Evolutionary conservation across 768 basidiomycete genomes (phyloP), one percentile per base, ranked within the genome.

Genomic region (Leccinum olivaceopallidum): DNA sequence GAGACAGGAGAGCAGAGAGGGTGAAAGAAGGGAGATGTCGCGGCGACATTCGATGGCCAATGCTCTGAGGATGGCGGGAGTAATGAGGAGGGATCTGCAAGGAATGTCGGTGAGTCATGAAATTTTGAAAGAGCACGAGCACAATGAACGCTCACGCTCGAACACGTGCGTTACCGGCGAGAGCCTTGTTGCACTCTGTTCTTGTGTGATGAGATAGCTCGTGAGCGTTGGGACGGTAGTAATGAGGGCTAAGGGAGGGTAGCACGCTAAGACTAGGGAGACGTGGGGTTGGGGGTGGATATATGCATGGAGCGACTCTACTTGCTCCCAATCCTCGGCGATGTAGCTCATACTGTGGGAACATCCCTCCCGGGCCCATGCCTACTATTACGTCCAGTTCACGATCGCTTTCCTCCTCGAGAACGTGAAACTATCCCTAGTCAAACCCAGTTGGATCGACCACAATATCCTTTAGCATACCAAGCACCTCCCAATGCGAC

Each of bases 41-140:
- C 88, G 83, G 61, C 91, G 84, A 71, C 95, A 97, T 79, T 96
- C 95, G 53, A 86, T 87, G 6, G 92, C 87, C 53, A 97, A 78
- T 28, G 92, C 82, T 60, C 88, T 87, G 67, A 94, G 81, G 62
- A 96, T 91, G 24, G 88, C 81, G 52, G 96, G 81, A 2, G 94
- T 89, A 58, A 96, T 88, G 32, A 96, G 81, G 36, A 97, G 84
- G 26, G 85, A 83, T 18, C 92, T 94, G 62, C 0, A 20, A 1
- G 18, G 54, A 14, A 20, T 4, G 57, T 65, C 10, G 28, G 50
- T 55, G 44, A 61, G 50, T 52, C 12, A 3, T 2, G 26, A 47
- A 47, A 47, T 30, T 30, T 30, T 30, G 28, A 30, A 30, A 30
- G 44, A 47, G 2, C 3, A 9, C 4, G 4, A 20, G 39, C 2